These are phyloP conservation scores for Brassica rapa DNA, from an alignment of 345 rosid genomes.

Conservation along the genomic window DNA sequence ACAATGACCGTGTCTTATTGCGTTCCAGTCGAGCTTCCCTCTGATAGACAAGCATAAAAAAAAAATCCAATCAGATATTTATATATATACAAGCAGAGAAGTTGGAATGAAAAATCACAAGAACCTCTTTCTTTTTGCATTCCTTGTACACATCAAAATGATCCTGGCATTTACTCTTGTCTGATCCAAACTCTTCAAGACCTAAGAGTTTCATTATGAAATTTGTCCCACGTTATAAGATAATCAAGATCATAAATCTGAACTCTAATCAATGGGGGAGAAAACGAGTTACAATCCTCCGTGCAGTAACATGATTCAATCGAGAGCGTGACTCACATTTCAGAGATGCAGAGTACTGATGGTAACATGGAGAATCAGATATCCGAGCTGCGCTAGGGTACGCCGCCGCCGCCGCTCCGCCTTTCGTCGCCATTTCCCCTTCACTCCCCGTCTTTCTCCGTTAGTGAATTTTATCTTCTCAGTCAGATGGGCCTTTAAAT, in stretches of 20 bases:
- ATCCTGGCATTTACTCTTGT: slow-evolving; percentile 90
- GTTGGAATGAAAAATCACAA: not conserved
- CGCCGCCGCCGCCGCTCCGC: slow-evolving; percentile 47
- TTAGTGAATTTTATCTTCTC: slow-evolving; percentile 6
- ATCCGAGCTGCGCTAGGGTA: slow-evolving; percentile 79
- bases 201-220: slow-evolving; percentile 47
- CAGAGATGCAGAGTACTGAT: slow-evolving; percentile 82
- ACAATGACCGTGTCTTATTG: slow-evolving; percentile 70
- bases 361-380: slow-evolving; percentile 77
- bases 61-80: not conserved
- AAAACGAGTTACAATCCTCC: not conserved
- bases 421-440: slow-evolving; percentile 37
- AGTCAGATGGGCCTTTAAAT: not conserved
- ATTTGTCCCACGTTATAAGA: slow-evolving; percentile 3
- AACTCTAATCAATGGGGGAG: not conserved
- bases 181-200: slow-evolving; percentile 79
- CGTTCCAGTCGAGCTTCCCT: slow-evolving; percentile 96
- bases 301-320: slow-evolving; percentile 6
- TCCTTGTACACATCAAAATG: slow-evolving; percentile 93
- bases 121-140: slow-evolving; percentile 96
- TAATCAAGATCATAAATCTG: not conserved
- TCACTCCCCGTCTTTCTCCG: slow-evolving; percentile 7
- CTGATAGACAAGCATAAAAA: slow-evolving; percentile 41
- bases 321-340: slow-evolving; percentile 55
- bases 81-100: not conserved